Evolutionary conservation across 768 basidiomycete genomes (phyloP), one percentile per base, ranked within the genome.

Genomic region (Crassisporium funariophilum): DNA sequence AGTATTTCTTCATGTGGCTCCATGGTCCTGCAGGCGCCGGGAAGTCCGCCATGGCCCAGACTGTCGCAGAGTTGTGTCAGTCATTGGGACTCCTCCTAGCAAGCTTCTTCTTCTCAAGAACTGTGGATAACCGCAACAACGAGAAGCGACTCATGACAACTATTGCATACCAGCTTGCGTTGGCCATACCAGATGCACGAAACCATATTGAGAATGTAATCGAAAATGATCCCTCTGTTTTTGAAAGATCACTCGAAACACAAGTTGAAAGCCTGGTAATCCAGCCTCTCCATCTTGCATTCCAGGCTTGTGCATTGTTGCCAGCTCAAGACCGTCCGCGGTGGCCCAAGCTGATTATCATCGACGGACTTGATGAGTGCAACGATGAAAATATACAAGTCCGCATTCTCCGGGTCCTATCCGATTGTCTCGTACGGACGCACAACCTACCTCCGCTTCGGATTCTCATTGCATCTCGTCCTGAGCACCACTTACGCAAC

Each of bases 51-150:
- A 39, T 39, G 1, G 37, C 37, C 6, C 37, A 39, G 21, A 17
- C 37, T 15, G 21, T 39, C 21, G 37, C 16, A 21, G 37, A 39
- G 21, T 13, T 16, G 13, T 39, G 37, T 22, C 16, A 39, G 13
- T 5, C 15, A 22, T n/a, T 16, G 20, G 21, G 21, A 16, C 20
- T 22, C 13, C 37, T 39, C 16, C 16, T 22, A 1, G 15, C 37
- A 13, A 39, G 15, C 21, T 39, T 39, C 37, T 39, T 39, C 37
- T 39, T 39, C 21, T 39, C 37, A 17, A 16, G 37, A 12, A 39
- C 16, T 17, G 21, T 13, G n/a, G 13, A n/a, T 5, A 22, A 15
- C 21, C 37, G 37, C 15, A 39, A 39, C 12, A 17, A 16, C 21
- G 37, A 15, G 13, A 15, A 39, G 21, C 37, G 21, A 17, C 21